A percentile compares a stretch with the other conserved stretches of the same genome.
Evolutionary conservation across 2,329 filamentous ascomycete genomes (phyloP).

Genomic region (Aspergillus sp.): DNA sequence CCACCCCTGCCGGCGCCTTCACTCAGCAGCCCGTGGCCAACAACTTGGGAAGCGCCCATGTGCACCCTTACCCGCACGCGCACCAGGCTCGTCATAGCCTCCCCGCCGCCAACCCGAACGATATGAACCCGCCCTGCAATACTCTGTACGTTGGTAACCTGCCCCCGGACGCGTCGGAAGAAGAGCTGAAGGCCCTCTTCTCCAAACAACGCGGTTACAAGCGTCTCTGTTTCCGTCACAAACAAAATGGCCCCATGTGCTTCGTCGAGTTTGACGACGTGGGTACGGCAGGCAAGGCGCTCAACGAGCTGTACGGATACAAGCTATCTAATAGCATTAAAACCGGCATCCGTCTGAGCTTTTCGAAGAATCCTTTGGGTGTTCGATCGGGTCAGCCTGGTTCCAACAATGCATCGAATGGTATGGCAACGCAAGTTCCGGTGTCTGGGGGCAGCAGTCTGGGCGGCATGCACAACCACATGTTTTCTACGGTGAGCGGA

Average conservation of each 20-base stretch:
- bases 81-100: constrained; percentile 66
- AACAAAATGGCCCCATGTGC: constrained; percentile 95
- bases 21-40: constrained; percentile 58
- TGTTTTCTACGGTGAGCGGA: constrained; percentile 68
- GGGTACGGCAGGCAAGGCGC: constrained; percentile 84
- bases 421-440: constrained; percentile 52
- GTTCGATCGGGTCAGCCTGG: constrained; percentile 74
- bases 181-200: constrained; percentile 92
- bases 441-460: constrained; percentile 58
- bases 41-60: constrained; percentile 48
- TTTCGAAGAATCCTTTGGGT: constrained; percentile 94
- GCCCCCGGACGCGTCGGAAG: constrained; percentile 87
- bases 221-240: constrained; percentile 89
- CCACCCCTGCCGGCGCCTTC: constrained; percentile 55
- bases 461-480: constrained; percentile 56
- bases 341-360: constrained; percentile 91
- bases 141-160: constrained; percentile 98
- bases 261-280: constrained; percentile 98
- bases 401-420: constrained; percentile 51
- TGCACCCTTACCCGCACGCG: constrained; percentile 58
- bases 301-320: constrained; percentile 85
- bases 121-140: constrained; percentile 96
- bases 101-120: constrained; percentile 87
- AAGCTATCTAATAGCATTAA: constrained; percentile 88
- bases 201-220: constrained; percentile 94